A percentile compares a stretch with the other conserved stretches of the same genome.
phyloP scores from a whole-genome alignment of 1,139 yeast genomes.

The Taiozyma sp. region DNA sequence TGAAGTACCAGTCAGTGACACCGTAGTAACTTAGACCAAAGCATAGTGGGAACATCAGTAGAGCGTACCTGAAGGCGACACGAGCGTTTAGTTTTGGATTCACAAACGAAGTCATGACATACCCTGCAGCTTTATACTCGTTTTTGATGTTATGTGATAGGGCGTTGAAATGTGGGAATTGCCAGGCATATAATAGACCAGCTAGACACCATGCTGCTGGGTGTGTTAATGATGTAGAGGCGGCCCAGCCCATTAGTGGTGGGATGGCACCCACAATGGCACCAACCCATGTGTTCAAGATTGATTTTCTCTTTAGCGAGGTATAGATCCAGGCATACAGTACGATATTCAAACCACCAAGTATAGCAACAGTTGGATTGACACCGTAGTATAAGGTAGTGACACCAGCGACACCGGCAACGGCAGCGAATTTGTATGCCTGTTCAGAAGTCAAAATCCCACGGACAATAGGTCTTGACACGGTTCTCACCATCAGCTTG shows the following conservation, averaged over 20 bases:
- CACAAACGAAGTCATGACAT: constrained; percentile 93
- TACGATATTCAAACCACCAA: constrained; percentile 75
- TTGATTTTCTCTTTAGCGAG: constrained; percentile 78
- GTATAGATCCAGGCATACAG: constrained; percentile 91
- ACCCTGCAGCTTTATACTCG: constrained; percentile 90
- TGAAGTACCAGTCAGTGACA: constrained; percentile 80
- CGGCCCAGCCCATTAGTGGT: constrained; percentile 99
- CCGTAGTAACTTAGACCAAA: constrained; percentile 75
- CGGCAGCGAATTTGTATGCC: constrained; percentile 77
- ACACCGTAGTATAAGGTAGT: constrained; percentile 72
- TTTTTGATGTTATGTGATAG: constrained; percentile 82
- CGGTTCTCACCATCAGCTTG: constrained; percentile 82
- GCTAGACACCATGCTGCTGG: constrained; percentile 98
- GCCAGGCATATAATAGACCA: constrained; percentile 92
- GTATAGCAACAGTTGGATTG: constrained; percentile 73
- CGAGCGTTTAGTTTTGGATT: constrained; percentile 91
- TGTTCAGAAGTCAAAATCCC: constrained; percentile 72
- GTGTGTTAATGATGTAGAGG: constrained; percentile 72
- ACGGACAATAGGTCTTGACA: constrained; percentile 85
- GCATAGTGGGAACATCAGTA: constrained; percentile 91
- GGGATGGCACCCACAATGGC: constrained; percentile 98
- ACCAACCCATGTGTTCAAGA: constrained; percentile 96
- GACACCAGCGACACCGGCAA: constrained; percentile 69
- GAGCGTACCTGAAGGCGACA: constrained; percentile 84
- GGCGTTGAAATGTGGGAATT: constrained; percentile 96